Evolutionary conservation across 75 land plant species (phyloP).

Genomic region (Sequoia sempervirens): DNA sequence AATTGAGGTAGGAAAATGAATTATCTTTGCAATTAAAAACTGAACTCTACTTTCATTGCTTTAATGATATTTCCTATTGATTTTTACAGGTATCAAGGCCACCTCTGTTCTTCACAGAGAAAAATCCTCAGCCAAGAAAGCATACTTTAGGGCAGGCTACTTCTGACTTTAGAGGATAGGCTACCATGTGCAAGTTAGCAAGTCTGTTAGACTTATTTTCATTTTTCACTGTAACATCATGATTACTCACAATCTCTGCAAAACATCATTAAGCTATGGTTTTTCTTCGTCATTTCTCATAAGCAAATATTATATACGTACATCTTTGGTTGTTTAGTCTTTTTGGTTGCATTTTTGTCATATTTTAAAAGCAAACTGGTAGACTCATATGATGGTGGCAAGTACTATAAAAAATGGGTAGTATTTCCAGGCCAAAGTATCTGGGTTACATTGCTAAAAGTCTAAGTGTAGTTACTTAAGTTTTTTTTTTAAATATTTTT

Average conservation of each 20-base stretch:
- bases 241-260: neutral
- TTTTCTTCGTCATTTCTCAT: neutral
- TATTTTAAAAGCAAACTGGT: neutral
- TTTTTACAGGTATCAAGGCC: slow-evolving; percentile 26
- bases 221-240: neutral
- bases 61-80: no score
- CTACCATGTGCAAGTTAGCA: slow-evolving; percentile 54
- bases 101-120: slow-evolving; percentile 80
- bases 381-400: neutral
- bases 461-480: neutral
- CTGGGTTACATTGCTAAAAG: no score
- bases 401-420: neutral
- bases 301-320: neutral
- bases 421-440: neutral
- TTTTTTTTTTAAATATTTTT: neutral
- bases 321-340: neutral
- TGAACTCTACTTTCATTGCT: no score
- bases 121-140: slow-evolving; percentile 79
- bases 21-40: no score
- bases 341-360: neutral
- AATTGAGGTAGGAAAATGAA: no score
- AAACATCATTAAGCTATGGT: neutral
- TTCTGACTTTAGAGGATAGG: slow-evolving; percentile 76
- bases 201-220: neutral
- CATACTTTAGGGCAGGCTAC: slow-evolving; percentile 82